Base-by-base conservation (phyloP, 2,329 filamentous ascomycete species). In the Curvularia hawaiiensis region DNA sequence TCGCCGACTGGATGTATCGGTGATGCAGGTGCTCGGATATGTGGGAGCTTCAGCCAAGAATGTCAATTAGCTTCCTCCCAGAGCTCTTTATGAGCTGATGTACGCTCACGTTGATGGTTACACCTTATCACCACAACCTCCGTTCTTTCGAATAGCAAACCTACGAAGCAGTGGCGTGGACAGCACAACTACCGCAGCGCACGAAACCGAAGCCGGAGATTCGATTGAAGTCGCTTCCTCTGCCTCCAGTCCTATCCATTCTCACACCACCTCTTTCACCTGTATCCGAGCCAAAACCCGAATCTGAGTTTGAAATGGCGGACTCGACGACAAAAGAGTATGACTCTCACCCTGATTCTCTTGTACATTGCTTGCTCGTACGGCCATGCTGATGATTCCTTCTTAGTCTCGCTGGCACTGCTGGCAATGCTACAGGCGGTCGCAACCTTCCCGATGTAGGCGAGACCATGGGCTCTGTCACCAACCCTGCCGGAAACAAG, bases 81-180 rank as follows among this genome's bases (percentile, higher is more conserved):
- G 35, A 20, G 35, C 31, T 16, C 16, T 52, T 56, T 56, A 56
- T 56, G 35, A 56, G 39, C 35, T 26, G 18, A 43, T 35, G 7
- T 18, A 45, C 40, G 51, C 52, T 51, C 50, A 26, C 50, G 26
- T 18, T 45, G 28, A 12, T 7, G 20, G 24, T 33, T 30, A n/a
- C 16, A 52, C 39, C 43, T 22, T 50, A 31, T 22, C 9, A 39
- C 18, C 44, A 53, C 35, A 50, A 39, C 24, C 20, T 48, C 41
- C 18, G 38, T 12, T 39, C 48, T 52, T 22, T 49, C 14, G 24
- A 55, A 3, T 16, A 35, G 39, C 31, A 43, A 20, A 16, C 9
- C 33, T 45, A 54, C 22, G 51, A 54, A 63, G 49, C 52, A 40
- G 56, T 63, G 61, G 61, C 61, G 59, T 57, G 46, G 54, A 53